Percentiles rank a stretch among this genome's conserved stretches.
Conservation (phyloP, 768 basidiomycete genomes). For the Hypsizygus marmoreus region DNA sequence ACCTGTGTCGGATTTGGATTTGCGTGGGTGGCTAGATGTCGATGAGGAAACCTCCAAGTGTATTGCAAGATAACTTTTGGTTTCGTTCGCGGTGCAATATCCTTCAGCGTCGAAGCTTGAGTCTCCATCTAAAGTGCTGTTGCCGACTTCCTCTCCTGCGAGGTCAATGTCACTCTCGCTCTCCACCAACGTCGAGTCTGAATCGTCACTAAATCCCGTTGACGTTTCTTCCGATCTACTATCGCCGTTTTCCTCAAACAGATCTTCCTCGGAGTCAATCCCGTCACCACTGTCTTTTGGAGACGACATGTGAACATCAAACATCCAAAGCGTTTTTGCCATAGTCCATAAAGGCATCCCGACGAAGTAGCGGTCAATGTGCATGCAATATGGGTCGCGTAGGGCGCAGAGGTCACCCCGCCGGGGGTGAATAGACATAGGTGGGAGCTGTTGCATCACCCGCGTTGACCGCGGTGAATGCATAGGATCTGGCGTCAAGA, state of each 20-base stretch:
- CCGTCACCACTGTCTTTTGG: conserved; percentile 11
- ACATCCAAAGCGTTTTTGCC: conserved; percentile 64
- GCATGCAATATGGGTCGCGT: conserved; percentile 56
- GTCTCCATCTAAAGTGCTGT: conserved; percentile 10
- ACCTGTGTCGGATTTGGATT: background rate
- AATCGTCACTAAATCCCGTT: conserved; percentile 44
- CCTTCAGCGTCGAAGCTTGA: background rate
- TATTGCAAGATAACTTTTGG: background rate
- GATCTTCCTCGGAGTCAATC: conserved; percentile 20
- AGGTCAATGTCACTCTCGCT: conserved; percentile 42
- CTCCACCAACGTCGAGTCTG: conserved; percentile 60
- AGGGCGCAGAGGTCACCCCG: conserved; percentile 62
- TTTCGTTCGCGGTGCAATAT: background rate
- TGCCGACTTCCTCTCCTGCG: conserved; percentile 14
- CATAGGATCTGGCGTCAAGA: conserved; percentile 13
- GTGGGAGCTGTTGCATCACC: conserved; percentile 24
- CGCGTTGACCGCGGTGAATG: conserved; percentile 16
- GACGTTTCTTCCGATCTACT: conserved; percentile 35
- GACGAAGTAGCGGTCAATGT: conserved; percentile 62
- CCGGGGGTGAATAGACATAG: conserved; percentile 55
- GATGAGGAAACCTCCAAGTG: background rate
- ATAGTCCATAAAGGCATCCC: conserved; percentile 65
- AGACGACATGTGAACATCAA: conserved; percentile 49
- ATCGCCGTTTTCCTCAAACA: conserved; percentile 29
- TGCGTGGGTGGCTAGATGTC: background rate